Evolutionary conservation across 2,329 filamentous ascomycete genomes (phyloP).

Genomic region (Ophiocordyceps australis): DNA sequence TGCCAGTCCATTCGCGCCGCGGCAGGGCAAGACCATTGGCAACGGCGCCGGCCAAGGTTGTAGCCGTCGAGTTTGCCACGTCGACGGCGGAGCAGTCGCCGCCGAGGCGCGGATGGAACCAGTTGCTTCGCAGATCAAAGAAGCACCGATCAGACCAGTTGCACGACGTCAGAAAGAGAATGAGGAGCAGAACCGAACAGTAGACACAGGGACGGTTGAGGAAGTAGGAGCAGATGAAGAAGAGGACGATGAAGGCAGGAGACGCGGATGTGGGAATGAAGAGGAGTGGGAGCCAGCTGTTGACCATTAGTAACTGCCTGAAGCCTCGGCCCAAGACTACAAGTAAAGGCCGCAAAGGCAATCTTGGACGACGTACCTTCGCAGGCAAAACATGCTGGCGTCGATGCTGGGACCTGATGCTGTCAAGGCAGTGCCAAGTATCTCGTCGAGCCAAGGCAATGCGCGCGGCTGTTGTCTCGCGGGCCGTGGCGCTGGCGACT

Average conservation of each 20-base stretch:
- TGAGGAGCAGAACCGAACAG: slow-evolving; percentile 87
- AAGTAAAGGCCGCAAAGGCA: background rate
- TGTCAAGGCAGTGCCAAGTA: too few species aligned
- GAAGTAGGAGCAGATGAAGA: slow-evolving; percentile 87
- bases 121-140: slow-evolving; percentile 82
- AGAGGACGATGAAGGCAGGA: slow-evolving; percentile 70
- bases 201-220: slow-evolving; percentile 95
- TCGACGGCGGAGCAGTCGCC: slow-evolving; percentile 24
- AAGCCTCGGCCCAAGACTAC: background rate
- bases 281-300: slow-evolving; percentile 69
- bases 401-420: too few species aligned
- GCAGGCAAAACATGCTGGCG: slow-evolving; percentile 42
- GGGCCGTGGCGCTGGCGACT: too few species aligned
- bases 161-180: slow-evolving; percentile 83
- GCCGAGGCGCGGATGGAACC: slow-evolving; percentile 65
- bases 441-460: too few species aligned
- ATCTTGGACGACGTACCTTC: slow-evolving; percentile 25
- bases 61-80: slow-evolving; percentile 51
- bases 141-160: slow-evolving; percentile 83
- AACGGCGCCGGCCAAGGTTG: slow-evolving; percentile 47
- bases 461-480: too few species aligned
- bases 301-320: background rate
- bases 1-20: slow-evolving; percentile 50
- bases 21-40: slow-evolving; percentile 39
- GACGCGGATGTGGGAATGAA: slow-evolving; percentile 79